These are phyloP conservation scores for Staphylotrichum tortipilum DNA, from an alignment of 495 filamentous ascomycete species.

Conservation along the genomic window DNA sequence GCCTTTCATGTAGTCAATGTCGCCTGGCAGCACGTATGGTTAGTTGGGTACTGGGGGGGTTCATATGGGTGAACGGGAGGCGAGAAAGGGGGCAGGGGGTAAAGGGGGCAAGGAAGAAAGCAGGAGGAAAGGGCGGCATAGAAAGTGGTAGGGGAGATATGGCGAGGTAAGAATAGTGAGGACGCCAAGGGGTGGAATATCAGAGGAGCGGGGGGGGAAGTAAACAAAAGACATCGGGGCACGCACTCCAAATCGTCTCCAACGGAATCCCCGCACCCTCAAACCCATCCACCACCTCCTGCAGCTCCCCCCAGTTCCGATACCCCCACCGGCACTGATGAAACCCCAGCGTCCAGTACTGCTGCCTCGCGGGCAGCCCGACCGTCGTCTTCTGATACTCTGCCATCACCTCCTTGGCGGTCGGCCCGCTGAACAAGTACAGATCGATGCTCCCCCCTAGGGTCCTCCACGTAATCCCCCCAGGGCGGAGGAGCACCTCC, in stretches of 20 bases:
- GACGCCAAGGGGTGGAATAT: too few relatives aligned
- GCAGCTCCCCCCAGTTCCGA: conserved; percentile 61
- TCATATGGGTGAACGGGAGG: too few relatives aligned
- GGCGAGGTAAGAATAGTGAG: too few relatives aligned
- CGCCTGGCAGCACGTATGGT: conserved; percentile 46
- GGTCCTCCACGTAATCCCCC: conserved; percentile 70
- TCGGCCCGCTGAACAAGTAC: conserved; percentile 71
- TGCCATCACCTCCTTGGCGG: conserved; percentile 58
- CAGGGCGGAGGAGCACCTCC: conserved; percentile 57
- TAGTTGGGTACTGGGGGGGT: too few relatives aligned
- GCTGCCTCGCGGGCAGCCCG: conserved; percentile 71
- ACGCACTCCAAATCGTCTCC: conserved; percentile 62
- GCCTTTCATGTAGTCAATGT: conserved; percentile 74
- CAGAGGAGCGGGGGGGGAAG: not conserved
- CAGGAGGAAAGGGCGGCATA: too few relatives aligned
- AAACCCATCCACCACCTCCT: conserved; percentile 73
- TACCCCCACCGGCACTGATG: conserved; percentile 85
- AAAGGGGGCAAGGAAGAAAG: too few relatives aligned
- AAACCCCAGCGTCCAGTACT: conserved; percentile 81
- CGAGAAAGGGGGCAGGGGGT: too few relatives aligned
- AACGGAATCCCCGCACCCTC: conserved; percentile 63
- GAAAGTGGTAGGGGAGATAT: too few relatives aligned
- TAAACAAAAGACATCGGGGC: not conserved
- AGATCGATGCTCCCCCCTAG: conserved; percentile 75
- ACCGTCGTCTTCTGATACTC: conserved; percentile 63